Evolutionary conservation across 2,329 filamentous ascomycete species (phyloP), one percentile per base, ranked within the genome.

Genomic region (Chaetomium olivaceum): DNA sequence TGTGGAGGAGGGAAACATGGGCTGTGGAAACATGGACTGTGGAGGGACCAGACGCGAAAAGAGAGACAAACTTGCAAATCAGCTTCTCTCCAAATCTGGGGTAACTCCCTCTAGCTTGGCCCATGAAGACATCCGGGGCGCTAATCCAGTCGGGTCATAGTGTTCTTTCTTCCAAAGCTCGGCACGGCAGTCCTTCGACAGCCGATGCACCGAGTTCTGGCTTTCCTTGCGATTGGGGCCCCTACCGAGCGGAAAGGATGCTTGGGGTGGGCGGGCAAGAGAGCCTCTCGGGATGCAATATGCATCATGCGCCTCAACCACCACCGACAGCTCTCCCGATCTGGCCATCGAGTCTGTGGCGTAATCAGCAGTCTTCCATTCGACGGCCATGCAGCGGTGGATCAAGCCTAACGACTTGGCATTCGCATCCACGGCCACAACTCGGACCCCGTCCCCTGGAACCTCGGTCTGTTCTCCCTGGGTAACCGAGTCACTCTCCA

Each of bases 221-320:
- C 59, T 19, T 55, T 61, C 12, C 56, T 68, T 66, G 64, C 64
- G 67, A 68, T 68, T 68, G 67, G 67, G 8, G 39, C 3, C 39
- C 4, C 39, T 55, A 4, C 23, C 43, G 25, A 29, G 3, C 8
- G 11, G 9, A n/a, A 25, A 55, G 29, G 46, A 23, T 21, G 27
- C n/a, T n/a, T n/a, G n/a, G 43, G 19, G 19, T 14, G 51, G 25
- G 51, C n/a, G 48, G 21, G 48, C n/a, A 8, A 25, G 43, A 58
- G 52, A 56, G 59, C 61, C 54, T 64, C 54, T 11, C 5, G 54
- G 57, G 61, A 29, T 48, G n/a, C n/a, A n/a, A n/a, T n/a, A n/a
- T n/a, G n/a, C n/a, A n/a, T n/a, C n/a, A n/a, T n/a, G 60, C 51
- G 11, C 48, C 25, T 67, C 58, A 43, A 39, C 52, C 3, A 39